These are phyloP conservation scores for Eimeria zaria DNA, from an alignment of 169 alveolate genomes.

Conservation along the genomic window DNA sequence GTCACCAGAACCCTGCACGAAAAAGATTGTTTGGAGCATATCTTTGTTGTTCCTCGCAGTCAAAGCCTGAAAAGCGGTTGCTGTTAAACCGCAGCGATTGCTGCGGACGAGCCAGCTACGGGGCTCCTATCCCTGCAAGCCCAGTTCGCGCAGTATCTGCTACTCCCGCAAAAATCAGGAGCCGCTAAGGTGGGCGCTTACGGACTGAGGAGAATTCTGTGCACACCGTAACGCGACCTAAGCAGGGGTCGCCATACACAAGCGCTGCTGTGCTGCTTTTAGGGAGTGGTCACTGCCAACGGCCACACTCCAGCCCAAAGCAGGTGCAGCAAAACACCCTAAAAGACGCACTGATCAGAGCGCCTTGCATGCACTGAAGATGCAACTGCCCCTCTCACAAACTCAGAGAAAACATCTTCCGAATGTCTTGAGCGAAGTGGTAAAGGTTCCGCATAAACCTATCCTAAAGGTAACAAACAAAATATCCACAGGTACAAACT, in stretches of 20 bases:
- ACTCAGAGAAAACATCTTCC: constrained; percentile 59
- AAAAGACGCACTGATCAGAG: constrained; percentile 27
- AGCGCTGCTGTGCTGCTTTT: constrained; percentile 59
- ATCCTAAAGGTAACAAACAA: constrained; percentile 31
- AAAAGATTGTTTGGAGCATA: constrained; percentile 17
- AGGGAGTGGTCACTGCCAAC: constrained; percentile 47
- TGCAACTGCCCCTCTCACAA: constrained; percentile 63
- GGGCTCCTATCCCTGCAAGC: constrained; percentile 74
- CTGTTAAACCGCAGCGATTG: constrained; percentile 77
- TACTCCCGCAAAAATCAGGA: constrained; percentile 32
- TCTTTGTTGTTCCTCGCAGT: constrained; percentile 42
- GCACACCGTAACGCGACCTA: constrained; percentile 65
- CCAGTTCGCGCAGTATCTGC: constrained; percentile 63
- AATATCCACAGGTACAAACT: neutral
- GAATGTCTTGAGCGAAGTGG: constrained; percentile 80
- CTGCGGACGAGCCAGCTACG: constrained; percentile 67
- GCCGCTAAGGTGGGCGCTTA: constrained; percentile 44
- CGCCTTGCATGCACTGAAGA: constrained; percentile 27
- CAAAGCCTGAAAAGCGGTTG: constrained; percentile 76
- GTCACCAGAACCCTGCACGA: neutral
- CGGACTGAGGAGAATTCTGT: constrained; percentile 75
- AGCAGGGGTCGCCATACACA: constrained; percentile 12
- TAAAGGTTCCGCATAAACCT: constrained; percentile 81
- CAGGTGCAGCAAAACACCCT: constrained; percentile 42
- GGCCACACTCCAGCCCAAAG: constrained; percentile 44